Evolutionary conservation across 1,284 basidiomycete genomes (phyloP), one percentile per base, ranked within the genome.

Genomic region (Dichomitus squalens): DNA sequence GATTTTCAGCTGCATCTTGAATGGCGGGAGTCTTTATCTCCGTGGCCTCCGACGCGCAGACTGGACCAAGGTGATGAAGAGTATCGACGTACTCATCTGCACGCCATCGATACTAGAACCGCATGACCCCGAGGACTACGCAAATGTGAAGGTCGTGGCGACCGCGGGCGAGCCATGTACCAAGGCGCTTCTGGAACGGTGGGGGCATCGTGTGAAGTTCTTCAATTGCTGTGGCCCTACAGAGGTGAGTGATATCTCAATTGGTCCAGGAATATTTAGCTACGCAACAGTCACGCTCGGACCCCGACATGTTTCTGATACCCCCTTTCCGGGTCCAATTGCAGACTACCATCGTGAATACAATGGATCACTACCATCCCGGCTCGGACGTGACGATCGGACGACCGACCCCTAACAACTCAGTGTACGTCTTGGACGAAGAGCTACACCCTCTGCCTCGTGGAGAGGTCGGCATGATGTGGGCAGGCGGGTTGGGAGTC

Each of bases 91-190:
- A 43, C 75, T 83, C 31, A 76, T 84, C 52, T 77, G 78, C 11
- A 83, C 82, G 1, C 82, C 82, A 3, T 81, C 81, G 0, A 82
- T 83, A 72, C 70, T 83, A 16, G 65, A 68, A 12, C 73, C 75
- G n/a, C 79, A 83, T 58, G 68, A 79, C 49, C 79, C 81, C 0
- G 67, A 64, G 1, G 78, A 81, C 58, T 83, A 82, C 60, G 79
- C 79, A 5, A 81, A 79, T 54, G 74, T 84, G 54, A 77, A 79
- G 60, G 70, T 69, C 23, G 77, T 83, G 4, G 80, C 80, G 4
- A 80, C 79, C 9, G 82, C 79, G 12, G 82, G 81, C 18, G 82
- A 84, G 68, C 74, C 77, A n/a, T 82, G 80, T 58, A 78, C 81
- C 8, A 77, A 79, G 78, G 76, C 67, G 27, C 72, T 82, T 31